Evolutionary conservation across 495 filamentous ascomycete genomes (phyloP).

Genomic region (Hypoxylon intermedium): DNA sequence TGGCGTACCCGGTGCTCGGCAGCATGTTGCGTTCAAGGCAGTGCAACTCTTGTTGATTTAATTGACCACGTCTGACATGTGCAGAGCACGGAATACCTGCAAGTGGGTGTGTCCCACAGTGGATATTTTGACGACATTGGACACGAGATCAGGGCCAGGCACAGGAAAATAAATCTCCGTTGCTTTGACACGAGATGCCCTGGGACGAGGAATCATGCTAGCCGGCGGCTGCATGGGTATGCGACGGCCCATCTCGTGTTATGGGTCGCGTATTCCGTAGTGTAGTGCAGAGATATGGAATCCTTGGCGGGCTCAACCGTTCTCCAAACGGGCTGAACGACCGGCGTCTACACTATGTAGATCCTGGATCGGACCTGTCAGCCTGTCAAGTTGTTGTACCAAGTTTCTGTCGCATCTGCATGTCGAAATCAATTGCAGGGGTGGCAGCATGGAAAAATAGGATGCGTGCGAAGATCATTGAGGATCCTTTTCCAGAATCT

Average conservation of each 20-base stretch:
- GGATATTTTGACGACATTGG: background rate
- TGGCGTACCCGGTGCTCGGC: slow-evolving; percentile 3
- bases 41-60: background rate
- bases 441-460: slow-evolving; percentile 28
- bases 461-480: slow-evolving; percentile 20
- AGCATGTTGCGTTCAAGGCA: background rate
- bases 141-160: slow-evolving; percentile 19
- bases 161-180: slow-evolving; percentile 1
- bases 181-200: slow-evolving; percentile 11
- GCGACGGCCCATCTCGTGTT: too few relatives aligned
- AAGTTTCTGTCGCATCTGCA: slow-evolving; percentile 4
- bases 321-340: too few relatives aligned
- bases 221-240: too few relatives aligned
- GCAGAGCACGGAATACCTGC: background rate
- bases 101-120: slow-evolving; percentile 4
- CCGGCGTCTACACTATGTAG: too few relatives aligned
- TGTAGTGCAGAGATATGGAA: too few relatives aligned
- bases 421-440: slow-evolving; percentile 23
- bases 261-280: too few relatives aligned
- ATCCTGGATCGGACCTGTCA: too few relatives aligned
- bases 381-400: slow-evolving; percentile 17
- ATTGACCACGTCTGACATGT: background rate
- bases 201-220: too few relatives aligned
- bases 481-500: slow-evolving; percentile 10
- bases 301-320: too few relatives aligned